Conservation (phyloP, 345 rosid species). For the Hibiscus trionum region DNA sequence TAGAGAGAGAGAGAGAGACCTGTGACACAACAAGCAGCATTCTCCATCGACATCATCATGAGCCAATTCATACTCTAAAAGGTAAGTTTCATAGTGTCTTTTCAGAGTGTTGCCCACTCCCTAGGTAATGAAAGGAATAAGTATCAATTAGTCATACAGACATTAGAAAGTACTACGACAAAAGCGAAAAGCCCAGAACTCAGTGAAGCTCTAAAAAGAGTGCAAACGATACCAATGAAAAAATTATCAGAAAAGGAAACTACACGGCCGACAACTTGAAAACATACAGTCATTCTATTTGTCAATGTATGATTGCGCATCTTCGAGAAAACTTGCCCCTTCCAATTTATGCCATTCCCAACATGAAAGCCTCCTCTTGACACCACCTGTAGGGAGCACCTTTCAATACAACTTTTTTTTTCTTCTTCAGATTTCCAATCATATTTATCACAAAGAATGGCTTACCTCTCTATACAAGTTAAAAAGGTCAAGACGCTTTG, state of each 20-base stretch:
- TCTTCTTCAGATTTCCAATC: not conserved
- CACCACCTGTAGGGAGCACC: slow-evolving; percentile 60
- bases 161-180: not conserved
- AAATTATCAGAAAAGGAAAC: slow-evolving; percentile 7
- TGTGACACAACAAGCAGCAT: slow-evolving; percentile 93
- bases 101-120: slow-evolving; percentile 96
- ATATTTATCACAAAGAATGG: slow-evolving; percentile 2
- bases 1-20: slow-evolving; percentile 28
- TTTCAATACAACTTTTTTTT: not conserved
- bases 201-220: not conserved
- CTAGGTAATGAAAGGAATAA: slow-evolving; percentile 28
- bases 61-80: slow-evolving; percentile 89
- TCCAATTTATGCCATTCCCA: slow-evolving; percentile 99
- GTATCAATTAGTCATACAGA: not conserved
- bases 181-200: too few species aligned
- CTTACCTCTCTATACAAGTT: slow-evolving; percentile 95
- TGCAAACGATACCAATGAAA: not conserved
- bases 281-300: slow-evolving; percentile 90
- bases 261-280: slow-evolving; percentile 9
- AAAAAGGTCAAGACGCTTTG: slow-evolving; percentile 93
- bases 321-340: slow-evolving; percentile 99
- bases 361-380: slow-evolving; percentile 99
- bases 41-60: slow-evolving; percentile 99
- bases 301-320: slow-evolving; percentile 98
- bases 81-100: slow-evolving; percentile 93